These are phyloP conservation scores for Casaregolazyma lundiana DNA, from an alignment of 1,139 yeast species.

Conservation along the genomic window DNA sequence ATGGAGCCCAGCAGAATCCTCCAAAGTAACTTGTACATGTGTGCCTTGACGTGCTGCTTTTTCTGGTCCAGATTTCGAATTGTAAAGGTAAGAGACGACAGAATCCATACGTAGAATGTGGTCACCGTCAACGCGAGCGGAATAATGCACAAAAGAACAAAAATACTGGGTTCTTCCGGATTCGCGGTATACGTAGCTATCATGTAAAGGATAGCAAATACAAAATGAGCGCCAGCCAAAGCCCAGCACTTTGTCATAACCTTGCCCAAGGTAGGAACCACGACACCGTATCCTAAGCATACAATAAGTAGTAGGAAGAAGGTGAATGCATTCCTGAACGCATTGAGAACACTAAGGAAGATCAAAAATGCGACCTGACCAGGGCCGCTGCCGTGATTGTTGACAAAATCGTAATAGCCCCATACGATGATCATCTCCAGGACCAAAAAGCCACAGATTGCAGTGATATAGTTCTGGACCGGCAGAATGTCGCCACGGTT, in stretches of 20 bases:
- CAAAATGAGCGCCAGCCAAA: conserved; percentile 68
- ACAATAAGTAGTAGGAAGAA: conserved; percentile 83
- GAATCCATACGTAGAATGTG: conserved; percentile 67
- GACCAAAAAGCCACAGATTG: conserved; percentile 76
- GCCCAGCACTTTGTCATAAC: conserved; percentile 77
- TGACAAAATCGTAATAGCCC: conserved; percentile 85
- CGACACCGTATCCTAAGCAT: conserved; percentile 92
- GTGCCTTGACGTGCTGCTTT: conserved; percentile 85
- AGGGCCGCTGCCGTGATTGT: conserved; percentile 53
- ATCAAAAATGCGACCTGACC: conserved; percentile 73
- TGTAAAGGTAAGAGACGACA: conserved; percentile 70
- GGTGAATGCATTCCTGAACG: conserved; percentile 80
- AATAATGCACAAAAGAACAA: conserved; percentile 49
- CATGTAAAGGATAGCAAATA: conserved; percentile 62
- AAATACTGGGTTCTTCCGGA: conserved; percentile 42
- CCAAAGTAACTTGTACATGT: conserved; percentile 77
- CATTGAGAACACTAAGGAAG: conserved; percentile 71
- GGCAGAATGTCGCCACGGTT: conserved; percentile 86
- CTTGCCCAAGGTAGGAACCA: conserved; percentile 70
- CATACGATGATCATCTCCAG: conserved; percentile 83
- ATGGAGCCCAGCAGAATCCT: conserved; percentile 66
- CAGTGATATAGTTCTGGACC: conserved; percentile 83
- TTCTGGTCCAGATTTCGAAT: conserved; percentile 71
- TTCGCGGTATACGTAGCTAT: conserved; percentile 59
- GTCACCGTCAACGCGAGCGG: conserved; percentile 72